These are phyloP conservation scores for Aspergillus taichungensis DNA, from an alignment of 495 filamentous ascomycete species.

Conservation along the genomic window DNA sequence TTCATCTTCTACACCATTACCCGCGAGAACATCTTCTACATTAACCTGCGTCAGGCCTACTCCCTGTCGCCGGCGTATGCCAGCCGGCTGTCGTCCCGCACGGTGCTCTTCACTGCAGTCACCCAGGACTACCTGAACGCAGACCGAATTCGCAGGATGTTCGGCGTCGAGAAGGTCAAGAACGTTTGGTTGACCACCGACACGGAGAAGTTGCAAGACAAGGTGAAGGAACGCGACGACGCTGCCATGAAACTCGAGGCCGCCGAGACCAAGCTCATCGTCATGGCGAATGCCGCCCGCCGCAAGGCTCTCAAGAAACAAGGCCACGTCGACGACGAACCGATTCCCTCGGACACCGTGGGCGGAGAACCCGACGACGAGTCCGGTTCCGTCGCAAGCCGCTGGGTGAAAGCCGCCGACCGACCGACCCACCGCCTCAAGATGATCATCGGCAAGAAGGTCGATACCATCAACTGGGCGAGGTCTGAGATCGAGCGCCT, in stretches of 20 bases:
- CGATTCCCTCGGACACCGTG: conserved; percentile 16
- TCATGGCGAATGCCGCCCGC: conserved; percentile 68
- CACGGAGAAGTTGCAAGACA: conserved; percentile 69
- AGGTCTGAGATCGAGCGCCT: conserved; percentile 72
- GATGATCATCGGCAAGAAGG: conserved; percentile 75
- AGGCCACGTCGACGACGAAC: conserved; percentile 38
- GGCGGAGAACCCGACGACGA: conserved; percentile 49
- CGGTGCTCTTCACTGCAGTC: conserved; percentile 85
- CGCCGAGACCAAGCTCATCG: conserved; percentile 82
- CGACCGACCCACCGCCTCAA: conserved; percentile 81
- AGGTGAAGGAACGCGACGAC: conserved; percentile 77
- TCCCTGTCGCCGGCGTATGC: conserved; percentile 80
- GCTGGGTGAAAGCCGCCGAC: conserved; percentile 70
- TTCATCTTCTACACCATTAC: conserved; percentile 87
- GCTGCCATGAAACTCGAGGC: conserved; percentile 79
- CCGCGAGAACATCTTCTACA: conserved; percentile 86
- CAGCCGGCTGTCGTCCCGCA: conserved; percentile 84
- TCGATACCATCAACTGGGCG: conserved; percentile 79
- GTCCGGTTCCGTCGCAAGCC: conserved; percentile 70
- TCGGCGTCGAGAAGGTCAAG: conserved; percentile 63
- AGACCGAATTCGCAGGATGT: conserved; percentile 65
- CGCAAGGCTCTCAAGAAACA: conserved; percentile 68
- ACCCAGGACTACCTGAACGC: conserved; percentile 65
- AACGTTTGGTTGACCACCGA: conserved; percentile 82
- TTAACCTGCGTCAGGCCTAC: conserved; percentile 94